Conservation (phyloP, 306 rosid species). For the Bauhinia variegata region DNA sequence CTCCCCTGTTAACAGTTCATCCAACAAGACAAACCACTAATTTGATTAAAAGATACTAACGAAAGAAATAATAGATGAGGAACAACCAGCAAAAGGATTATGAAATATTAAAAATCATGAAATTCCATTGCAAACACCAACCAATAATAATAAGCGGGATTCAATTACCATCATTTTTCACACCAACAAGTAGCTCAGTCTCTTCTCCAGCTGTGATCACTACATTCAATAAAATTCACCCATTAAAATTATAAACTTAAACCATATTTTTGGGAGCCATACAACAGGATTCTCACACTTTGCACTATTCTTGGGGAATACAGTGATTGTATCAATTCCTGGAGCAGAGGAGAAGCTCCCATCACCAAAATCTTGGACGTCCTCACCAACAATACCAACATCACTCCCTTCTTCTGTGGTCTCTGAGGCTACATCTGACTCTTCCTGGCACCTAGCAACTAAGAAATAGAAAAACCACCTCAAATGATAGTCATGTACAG, state of each 20-base stretch:
- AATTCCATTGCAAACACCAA: constrained; percentile 1
- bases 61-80: constrained; percentile 12
- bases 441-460: constrained; percentile 80
- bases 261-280: not conserved
- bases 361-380: constrained; percentile 69
- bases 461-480: constrained; percentile 31
- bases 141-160: constrained; percentile 6
- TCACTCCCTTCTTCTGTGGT: constrained; percentile 65
- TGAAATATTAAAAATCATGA: constrained; percentile 5
- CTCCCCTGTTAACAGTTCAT: constrained; percentile 68
- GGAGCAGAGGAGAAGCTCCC: constrained; percentile 67
- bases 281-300: constrained; percentile 49
- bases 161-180: constrained; percentile 83
- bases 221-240: constrained; percentile 46
- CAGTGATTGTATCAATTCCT: constrained; percentile 70
- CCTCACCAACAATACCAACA: constrained; percentile 78
- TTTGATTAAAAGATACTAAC: not conserved
- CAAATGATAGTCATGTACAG: constrained; percentile 11
- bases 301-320: constrained; percentile 79
- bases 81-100: not conserved
- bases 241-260: not conserved
- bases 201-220: constrained; percentile 90
- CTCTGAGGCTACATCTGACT: constrained; percentile 52
- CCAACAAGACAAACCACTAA: constrained; percentile 37
- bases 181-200: constrained; percentile 76